A percentile compares a stretch with the other conserved stretches of the same genome.
phyloP scores from a whole-genome alignment of 1,139 yeast genomes.

The Scheffersomyces stambukii region DNA sequence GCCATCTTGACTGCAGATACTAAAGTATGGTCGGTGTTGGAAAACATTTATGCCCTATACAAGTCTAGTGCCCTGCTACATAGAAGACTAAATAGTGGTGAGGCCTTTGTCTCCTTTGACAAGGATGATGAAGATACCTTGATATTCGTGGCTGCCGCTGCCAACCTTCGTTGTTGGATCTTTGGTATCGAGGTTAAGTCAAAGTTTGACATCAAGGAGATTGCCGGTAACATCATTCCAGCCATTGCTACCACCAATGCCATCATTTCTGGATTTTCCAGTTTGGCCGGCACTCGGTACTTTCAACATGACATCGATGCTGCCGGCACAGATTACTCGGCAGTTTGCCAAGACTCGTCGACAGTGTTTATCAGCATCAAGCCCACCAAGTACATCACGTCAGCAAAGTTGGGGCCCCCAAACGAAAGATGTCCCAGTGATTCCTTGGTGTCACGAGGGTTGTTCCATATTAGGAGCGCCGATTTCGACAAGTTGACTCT shows the following conservation, averaged over 20 bases:
- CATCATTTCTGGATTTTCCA: slow-evolving; percentile 84
- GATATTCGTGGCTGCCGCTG: slow-evolving; percentile 81
- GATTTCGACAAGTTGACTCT: slow-evolving; percentile 20
- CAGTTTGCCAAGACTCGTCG: slow-evolving; percentile 27
- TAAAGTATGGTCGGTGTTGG: slow-evolving; percentile 55
- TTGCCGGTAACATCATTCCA: slow-evolving; percentile 97
- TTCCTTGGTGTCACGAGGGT: slow-evolving; percentile 53
- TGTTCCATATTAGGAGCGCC: slow-evolving; percentile 17
- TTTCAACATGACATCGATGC: slow-evolving; percentile 24
- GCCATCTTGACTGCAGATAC: slow-evolving; percentile 50
- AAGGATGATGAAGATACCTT: slow-evolving; percentile 93
- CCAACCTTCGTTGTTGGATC: slow-evolving; percentile 73
- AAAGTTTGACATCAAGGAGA: slow-evolving; percentile 84
- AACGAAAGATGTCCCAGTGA: slow-evolving; percentile 73
- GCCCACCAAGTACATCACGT: slow-evolving; percentile 64
- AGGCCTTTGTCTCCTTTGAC: slow-evolving; percentile 65
- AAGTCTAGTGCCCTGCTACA: slow-evolving; percentile 50
- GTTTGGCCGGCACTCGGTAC: slow-evolving; percentile 62
- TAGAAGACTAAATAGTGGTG: slow-evolving; percentile 38
- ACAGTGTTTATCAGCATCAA: slow-evolving; percentile 66
- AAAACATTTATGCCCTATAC: slow-evolving; percentile 60
- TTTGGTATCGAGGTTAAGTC: slow-evolving; percentile 72
- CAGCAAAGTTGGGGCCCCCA: slow-evolving; percentile 58
- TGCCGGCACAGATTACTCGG: slow-evolving; percentile 18
- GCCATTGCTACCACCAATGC: slow-evolving; percentile 99